Conservation (phyloP, 2,329 filamentous ascomycete genomes). For the Ceratocystis colombiana region DNA sequence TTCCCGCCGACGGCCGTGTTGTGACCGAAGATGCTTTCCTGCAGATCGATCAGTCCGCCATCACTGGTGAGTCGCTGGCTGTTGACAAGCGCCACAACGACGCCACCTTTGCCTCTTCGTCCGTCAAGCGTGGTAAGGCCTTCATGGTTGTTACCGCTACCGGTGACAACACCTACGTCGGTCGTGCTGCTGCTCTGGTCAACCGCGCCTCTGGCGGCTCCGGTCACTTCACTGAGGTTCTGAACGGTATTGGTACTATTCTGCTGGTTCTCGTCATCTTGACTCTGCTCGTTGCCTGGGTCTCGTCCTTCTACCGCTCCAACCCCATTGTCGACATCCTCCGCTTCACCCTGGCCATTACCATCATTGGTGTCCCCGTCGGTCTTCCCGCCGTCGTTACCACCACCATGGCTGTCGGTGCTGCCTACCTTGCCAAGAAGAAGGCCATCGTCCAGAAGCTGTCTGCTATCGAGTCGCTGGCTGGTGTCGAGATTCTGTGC, state of each 20-base stretch:
- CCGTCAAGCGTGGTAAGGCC: constrained; percentile 82
- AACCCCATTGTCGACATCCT: constrained; percentile 71
- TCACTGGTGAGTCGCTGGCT: constrained; percentile 84
- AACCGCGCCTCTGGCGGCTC: constrained; percentile 61
- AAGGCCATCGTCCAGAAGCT: constrained; percentile 90
- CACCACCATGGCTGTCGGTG: constrained; percentile 90
- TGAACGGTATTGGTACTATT: constrained; percentile 76
- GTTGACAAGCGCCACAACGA: constrained; percentile 81
- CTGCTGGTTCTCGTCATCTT: constrained; percentile 70
- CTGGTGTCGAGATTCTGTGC: constrained; percentile 87
- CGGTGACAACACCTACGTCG: constrained; percentile 84
- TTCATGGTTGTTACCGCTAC: constrained; percentile 74
- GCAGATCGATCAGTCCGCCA: constrained; percentile 84
- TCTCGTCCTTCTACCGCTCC: constrained; percentile 79
- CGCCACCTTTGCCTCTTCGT: constrained; percentile 72
- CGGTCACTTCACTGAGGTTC: constrained; percentile 84
- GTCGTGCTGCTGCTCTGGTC: constrained; percentile 76
- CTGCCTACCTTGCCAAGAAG: constrained; percentile 83
- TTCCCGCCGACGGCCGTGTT: constrained; percentile 78
- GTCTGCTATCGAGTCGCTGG: constrained; percentile 81
- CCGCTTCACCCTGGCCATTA: constrained; percentile 76
- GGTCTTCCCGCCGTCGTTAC: constrained; percentile 89
- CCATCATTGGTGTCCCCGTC: constrained; percentile 84
- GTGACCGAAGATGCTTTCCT: constrained; percentile 75
- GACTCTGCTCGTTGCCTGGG: constrained; percentile 73